Conservation (phyloP, 768 basidiomycete genomes). For the Tulasnella sp. region DNA sequence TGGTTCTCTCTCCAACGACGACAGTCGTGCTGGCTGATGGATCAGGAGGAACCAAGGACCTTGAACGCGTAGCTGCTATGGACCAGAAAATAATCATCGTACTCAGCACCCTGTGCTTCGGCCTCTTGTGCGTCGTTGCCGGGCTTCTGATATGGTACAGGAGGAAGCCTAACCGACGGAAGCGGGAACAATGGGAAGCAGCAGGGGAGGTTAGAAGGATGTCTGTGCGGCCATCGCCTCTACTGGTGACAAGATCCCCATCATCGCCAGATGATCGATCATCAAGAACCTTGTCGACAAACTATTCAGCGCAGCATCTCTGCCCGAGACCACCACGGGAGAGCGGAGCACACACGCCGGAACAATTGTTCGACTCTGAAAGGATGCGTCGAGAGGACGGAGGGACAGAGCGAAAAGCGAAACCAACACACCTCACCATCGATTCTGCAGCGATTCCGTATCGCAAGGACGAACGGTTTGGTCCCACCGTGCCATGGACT, state of each 20-base stretch:
- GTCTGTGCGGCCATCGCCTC: neutral
- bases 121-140: neutral
- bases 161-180: neutral
- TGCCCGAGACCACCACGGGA: neutral
- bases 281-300: neutral
- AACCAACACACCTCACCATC: neutral
- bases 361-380: neutral
- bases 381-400: neutral
- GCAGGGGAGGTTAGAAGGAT: neutral
- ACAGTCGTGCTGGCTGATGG: neutral
- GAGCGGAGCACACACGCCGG: neutral
- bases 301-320: neutral
- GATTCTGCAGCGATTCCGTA: neutral
- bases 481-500: neutral
- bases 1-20: neutral
- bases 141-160: conserved; percentile 5
- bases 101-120: neutral
- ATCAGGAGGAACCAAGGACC: neutral
- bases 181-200: neutral
- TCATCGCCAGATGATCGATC: neutral
- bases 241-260: neutral
- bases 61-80: neutral
- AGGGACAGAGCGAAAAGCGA: neutral
- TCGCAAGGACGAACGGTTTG: neutral
- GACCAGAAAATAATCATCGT: conserved; percentile 1